Evolutionary conservation across 164 flowering plant species (phyloP).

Genomic region (Paratinospora sagittata): DNA sequence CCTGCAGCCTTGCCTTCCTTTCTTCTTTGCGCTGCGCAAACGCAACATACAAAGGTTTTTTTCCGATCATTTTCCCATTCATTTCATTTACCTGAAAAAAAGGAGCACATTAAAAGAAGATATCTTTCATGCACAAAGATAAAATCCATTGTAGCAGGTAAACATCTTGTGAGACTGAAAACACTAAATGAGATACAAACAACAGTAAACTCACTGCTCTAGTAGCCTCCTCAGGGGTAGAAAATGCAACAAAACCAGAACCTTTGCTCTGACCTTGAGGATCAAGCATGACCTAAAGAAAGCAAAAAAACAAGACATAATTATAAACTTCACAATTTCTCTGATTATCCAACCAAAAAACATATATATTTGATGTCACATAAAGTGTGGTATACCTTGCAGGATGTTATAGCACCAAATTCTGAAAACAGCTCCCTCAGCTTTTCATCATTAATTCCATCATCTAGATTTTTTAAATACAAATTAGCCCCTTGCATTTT

Average conservation of each 20-base stretch:
- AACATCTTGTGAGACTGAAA: no score
- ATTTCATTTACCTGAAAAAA: constrained; percentile 54
- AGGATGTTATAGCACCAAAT: constrained; percentile 66
- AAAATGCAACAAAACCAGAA: constrained; percentile 77
- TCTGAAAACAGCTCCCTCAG: constrained; percentile 60
- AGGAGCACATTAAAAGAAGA: neutral
- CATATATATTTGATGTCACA: neutral
- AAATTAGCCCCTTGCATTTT: constrained; percentile 67
- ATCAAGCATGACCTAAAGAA: constrained; percentile 61
- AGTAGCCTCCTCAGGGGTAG: constrained; percentile 61
- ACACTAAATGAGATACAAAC: neutral
- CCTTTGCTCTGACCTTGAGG: constrained; percentile 61
- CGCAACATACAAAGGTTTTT: constrained; percentile 81
- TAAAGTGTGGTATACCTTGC: constrained; percentile 41
- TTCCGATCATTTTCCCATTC: constrained; percentile 76
- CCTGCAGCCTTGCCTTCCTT: constrained; percentile 70
- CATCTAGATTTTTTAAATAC: constrained; percentile 77
- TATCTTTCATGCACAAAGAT: no score
- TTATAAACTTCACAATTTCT: constrained; percentile 1
- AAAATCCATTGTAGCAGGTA: no score
- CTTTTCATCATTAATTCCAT: constrained; percentile 51
- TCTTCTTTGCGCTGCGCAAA: constrained; percentile 80
- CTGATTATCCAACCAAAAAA: neutral
- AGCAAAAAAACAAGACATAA: neutral
- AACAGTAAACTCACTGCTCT: constrained; percentile 50